phyloP scores from a whole-genome alignment of 176 grass and related monocot genomes.

The Aechmea fasciata region DNA sequence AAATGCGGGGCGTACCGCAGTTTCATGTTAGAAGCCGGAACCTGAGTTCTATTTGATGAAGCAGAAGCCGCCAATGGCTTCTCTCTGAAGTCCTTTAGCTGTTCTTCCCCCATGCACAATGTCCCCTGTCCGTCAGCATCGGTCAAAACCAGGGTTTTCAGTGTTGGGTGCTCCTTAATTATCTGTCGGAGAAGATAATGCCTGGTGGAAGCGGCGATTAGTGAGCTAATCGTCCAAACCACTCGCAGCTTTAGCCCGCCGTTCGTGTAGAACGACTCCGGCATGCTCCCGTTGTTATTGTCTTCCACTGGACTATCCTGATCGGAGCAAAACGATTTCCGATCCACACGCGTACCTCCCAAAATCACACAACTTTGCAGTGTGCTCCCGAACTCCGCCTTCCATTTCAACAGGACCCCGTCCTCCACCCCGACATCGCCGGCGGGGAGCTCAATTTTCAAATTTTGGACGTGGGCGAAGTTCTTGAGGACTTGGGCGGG shows the following conservation, averaged over 20 bases:
- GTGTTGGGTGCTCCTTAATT: slow-evolving; percentile 68
- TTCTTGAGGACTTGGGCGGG: slow-evolving; percentile 76
- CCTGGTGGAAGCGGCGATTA: slow-evolving; percentile 63
- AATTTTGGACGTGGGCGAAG: slow-evolving; percentile 51
- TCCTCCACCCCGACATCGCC: slow-evolving; percentile 58
- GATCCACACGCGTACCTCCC: slow-evolving; percentile 51
- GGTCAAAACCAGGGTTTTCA: slow-evolving; percentile 48
- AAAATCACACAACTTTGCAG: slow-evolving; percentile 67
- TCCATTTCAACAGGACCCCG: slow-evolving; percentile 48
- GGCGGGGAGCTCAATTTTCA: slow-evolving; percentile 58
- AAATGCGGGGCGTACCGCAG: slow-evolving; percentile 61
- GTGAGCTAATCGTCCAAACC: slow-evolving; percentile 72
- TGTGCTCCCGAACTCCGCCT: slow-evolving; percentile 58
- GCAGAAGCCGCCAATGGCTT: slow-evolving; percentile 47
- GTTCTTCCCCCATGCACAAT: slow-evolving; percentile 39
- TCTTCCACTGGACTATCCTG: slow-evolving; percentile 14
- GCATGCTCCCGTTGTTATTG: slow-evolving; percentile 39
- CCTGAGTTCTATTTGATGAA: slow-evolving; percentile 52
- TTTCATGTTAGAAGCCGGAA: slow-evolving; percentile 79
- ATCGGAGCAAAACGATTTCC: not conserved
- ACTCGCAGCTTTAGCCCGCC: slow-evolving; percentile 69
- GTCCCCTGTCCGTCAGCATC: slow-evolving; percentile 65
- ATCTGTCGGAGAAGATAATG: slow-evolving; percentile 78
- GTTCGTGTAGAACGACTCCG: slow-evolving; percentile 73
- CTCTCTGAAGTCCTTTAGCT: slow-evolving; percentile 63